Evolutionary conservation across 345 rosid species (phyloP), one percentile per base, ranked within the genome.

Genomic region (Salix purpurea): DNA sequence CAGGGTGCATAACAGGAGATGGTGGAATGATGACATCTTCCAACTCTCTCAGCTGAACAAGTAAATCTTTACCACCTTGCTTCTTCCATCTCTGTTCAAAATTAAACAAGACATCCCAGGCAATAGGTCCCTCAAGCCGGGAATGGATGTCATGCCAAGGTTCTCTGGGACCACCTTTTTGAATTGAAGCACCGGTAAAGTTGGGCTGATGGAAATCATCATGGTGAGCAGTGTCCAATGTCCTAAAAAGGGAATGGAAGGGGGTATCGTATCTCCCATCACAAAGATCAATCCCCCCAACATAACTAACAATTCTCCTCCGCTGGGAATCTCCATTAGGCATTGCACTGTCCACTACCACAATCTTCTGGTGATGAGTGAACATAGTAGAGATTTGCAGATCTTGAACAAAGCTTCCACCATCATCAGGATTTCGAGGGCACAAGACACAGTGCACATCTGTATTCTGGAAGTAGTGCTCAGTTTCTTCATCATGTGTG

Each of bases 121-220:
- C 99, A 73, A 96, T 79, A 37, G 97, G 97, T 75, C 99, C 99
- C 86, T 96, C 99, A 19, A 96, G 96, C 52, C 94, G 90, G 58
- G 92, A 96, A 75, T 96, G 99, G 76, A 93, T 93, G 79, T 93
- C 99, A 69, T 96, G 99, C 99, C 99, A 96, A 10, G 99, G 99
- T 80, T 96, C 98, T 87, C 98, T 88, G 24, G 99, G 99, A 78
- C 99, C 99, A 1, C 99, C 99, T 84, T 96, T 96, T 73, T 87
- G 85, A 72, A 96, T 92, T n/a, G 97, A 76, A 56, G 89, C 92
- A 40, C 87, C 97, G 0, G 88, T 24, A 78, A 91, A 96, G 83
- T 96, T 96, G 36, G 99, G 99, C 78, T 96, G 99, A 83, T 96
- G 98, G 82, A 96, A 96, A 83, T 96, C 99, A 77, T 96, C 97